These are phyloP conservation scores for Collariella sp. DNA, from an alignment of 495 filamentous ascomycete genomes.

Conservation along the genomic window DNA sequence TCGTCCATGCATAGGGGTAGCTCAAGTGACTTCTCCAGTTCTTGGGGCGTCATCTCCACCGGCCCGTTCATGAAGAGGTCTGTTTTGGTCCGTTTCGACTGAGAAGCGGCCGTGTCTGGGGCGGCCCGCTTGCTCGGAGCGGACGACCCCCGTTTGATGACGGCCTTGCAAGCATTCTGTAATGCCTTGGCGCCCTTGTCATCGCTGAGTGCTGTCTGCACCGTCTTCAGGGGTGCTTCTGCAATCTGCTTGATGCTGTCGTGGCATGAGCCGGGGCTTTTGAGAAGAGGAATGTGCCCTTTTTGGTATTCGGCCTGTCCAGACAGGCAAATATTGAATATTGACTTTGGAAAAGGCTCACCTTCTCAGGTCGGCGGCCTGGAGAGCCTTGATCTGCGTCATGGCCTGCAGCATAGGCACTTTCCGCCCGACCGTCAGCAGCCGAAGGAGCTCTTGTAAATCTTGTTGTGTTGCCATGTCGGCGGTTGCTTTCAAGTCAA, in stretches of 20 bases:
- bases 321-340: not conserved
- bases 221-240: slow-evolving; percentile 42
- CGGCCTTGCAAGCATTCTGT: slow-evolving; percentile 61
- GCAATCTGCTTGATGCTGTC: slow-evolving; percentile 54
- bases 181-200: slow-evolving; percentile 60
- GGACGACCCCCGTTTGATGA: slow-evolving; percentile 34
- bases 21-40: slow-evolving; percentile 55
- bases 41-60: slow-evolving; percentile 45
- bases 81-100: slow-evolving; percentile 39
- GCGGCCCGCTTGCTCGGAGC: slow-evolving; percentile 32
- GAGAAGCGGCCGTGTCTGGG: slow-evolving; percentile 4
- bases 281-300: not conserved
- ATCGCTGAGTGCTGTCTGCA: slow-evolving; percentile 57
- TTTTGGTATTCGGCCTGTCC: not conserved
- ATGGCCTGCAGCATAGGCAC: slow-evolving; percentile 62
- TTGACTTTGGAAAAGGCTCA: slow-evolving; percentile 29
- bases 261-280: slow-evolving; percentile 5
- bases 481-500: not conserved
- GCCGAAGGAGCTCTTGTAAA: slow-evolving; percentile 64
- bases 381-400: slow-evolving; percentile 57
- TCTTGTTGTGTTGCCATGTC: slow-evolving; percentile 48
- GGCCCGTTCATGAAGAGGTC: slow-evolving; percentile 27
- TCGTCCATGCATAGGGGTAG: slow-evolving; percentile 53
- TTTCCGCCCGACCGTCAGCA: slow-evolving; percentile 65
- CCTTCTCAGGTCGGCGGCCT: slow-evolving; percentile 54